Base-by-base conservation (phyloP, 139 green algal species). In the Pleodorina starrii region DNA sequence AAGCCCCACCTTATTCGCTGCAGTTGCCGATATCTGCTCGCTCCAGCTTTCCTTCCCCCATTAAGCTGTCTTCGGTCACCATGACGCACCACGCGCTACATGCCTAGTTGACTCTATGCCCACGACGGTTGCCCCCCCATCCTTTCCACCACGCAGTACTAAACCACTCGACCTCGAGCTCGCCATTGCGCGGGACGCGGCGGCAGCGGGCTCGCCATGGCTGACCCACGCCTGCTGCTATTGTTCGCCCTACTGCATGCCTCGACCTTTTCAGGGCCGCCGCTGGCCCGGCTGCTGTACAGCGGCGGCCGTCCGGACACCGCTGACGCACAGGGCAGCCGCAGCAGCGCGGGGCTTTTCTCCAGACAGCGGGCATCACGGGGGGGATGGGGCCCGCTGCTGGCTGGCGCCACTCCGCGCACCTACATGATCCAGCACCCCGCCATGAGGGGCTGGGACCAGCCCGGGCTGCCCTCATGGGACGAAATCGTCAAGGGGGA, bases 401-500 rank as follows among this genome's bases (percentile, higher is more conserved):
- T 76, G 10, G 68, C 32, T 76, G 68, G 16, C 68, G 68, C 68
- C 32, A 25, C 36, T 11, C 35, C 35, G 68, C 68, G n/a, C 38
- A 48, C 36, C 3, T 36, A 36, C 72, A 54, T 82, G 44, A 82
- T 82, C 32, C 11, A 82, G 74, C 74, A 82, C 74, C 74, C 74
- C n/a, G 44, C 44, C 29, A 82, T 82, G 74, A 5, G 27, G 9
- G 9, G 25, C 25, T 82, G 74, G 74, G 32, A 82, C 25, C 11
- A 23, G 44, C 74, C 74, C 43, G 25, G n/a, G 10, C 23, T 82
- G 44, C 32, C 38, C 46, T 40, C 46, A 11, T 82, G 74, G 74
- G 74, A 82, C 44, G 11, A 29, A 16, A 82, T 82, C 44, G 46
- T 82, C 32, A 82, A 82, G 46, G 74, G 74, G 9, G 74, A 82